Conservation (phyloP, 345 rosid genomes). For the Mallotus nudiflorus region DNA sequence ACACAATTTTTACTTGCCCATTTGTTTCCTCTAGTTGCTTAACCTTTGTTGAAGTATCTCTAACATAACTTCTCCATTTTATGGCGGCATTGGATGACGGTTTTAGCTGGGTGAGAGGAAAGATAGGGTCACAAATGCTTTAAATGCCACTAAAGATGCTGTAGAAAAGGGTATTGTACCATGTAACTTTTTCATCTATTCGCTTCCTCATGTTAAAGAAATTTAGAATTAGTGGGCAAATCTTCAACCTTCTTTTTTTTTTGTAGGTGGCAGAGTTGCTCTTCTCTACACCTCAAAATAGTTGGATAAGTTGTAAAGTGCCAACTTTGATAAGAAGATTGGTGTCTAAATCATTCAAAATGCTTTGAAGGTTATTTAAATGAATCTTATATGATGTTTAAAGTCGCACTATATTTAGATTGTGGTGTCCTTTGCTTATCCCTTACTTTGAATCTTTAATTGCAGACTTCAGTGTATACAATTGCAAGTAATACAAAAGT, state of each 20-base stretch:
- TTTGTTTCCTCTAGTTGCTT: no score
- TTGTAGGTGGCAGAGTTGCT: slow-evolving; percentile 91
- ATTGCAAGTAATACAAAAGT: slow-evolving; percentile 92
- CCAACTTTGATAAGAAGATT: slow-evolving; percentile 87
- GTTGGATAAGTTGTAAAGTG: slow-evolving; percentile 78
- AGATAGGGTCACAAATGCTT: slow-evolving; percentile 94
- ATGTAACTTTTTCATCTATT: slow-evolving; percentile 40
- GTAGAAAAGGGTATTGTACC: slow-evolving; percentile 99
- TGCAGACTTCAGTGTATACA: slow-evolving; percentile 80
- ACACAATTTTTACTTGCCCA: no score
- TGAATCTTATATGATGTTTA: background rate
- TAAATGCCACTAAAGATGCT: slow-evolving; percentile 98
- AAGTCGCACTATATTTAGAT: background rate
- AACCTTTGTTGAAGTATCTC: no score
- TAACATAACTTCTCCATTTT: no score
- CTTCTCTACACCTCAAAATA: slow-evolving; percentile 87
- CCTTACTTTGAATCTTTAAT: background rate
- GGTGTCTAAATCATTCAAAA: slow-evolving; percentile 97
- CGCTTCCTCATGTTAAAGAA: background rate
- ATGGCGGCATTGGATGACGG: no score
- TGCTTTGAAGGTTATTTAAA: slow-evolving; percentile 68
- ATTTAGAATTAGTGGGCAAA: background rate
- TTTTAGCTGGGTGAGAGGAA: slow-evolving; percentile 89
- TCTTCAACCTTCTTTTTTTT: background rate
- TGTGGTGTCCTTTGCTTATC: background rate